Evolutionary conservation across 2,329 filamentous ascomycete species (phyloP).

Genomic region (Botrytis elliptica): DNA sequence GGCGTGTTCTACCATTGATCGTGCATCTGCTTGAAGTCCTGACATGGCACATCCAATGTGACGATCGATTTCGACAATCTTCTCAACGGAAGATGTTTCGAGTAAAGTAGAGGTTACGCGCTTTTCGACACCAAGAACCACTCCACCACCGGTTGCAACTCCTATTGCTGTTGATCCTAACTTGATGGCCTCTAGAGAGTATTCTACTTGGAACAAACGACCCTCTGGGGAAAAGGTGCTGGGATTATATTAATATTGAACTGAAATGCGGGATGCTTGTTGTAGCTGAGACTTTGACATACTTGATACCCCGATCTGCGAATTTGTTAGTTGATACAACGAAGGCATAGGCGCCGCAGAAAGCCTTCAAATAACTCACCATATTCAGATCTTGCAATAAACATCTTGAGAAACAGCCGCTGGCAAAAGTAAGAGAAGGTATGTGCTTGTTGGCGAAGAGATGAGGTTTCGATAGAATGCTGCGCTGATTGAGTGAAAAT

Average conservation of each 20-base stretch:
- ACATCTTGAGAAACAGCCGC: constrained; percentile 67
- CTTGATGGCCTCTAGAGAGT: constrained; percentile 99
- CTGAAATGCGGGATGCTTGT: constrained; percentile 14
- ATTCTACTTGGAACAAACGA: constrained; percentile 99
- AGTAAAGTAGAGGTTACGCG: constrained; percentile 96
- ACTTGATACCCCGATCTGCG: constrained; percentile 96
- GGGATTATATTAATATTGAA: constrained; percentile 30
- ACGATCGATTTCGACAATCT: constrained; percentile 98
- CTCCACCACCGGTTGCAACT: constrained; percentile 90
- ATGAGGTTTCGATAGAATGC: neutral
- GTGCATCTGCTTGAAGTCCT: constrained; percentile 93
- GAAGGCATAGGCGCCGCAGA: constrained; percentile 21
- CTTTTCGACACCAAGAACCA: constrained; percentile 97
- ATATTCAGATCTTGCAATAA: constrained; percentile 99
- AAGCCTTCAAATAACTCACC: constrained; percentile 57
- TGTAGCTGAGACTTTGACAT: constrained; percentile 43
- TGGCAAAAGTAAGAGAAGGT: constrained; percentile 4
- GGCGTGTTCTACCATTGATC: constrained; percentile 97
- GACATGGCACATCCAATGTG: constrained; percentile 99
- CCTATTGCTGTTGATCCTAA: constrained; percentile 97
- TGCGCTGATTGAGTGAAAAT: neutral
- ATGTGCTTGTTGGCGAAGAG: neutral
- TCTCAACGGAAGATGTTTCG: constrained; percentile 96
- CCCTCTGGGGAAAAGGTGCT: constrained; percentile 99
- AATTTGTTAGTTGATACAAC: constrained; percentile 42